Evolutionary conservation across 805 yeast genomes (phyloP).

Genomic region (Wickerhamomyces bisporus): DNA sequence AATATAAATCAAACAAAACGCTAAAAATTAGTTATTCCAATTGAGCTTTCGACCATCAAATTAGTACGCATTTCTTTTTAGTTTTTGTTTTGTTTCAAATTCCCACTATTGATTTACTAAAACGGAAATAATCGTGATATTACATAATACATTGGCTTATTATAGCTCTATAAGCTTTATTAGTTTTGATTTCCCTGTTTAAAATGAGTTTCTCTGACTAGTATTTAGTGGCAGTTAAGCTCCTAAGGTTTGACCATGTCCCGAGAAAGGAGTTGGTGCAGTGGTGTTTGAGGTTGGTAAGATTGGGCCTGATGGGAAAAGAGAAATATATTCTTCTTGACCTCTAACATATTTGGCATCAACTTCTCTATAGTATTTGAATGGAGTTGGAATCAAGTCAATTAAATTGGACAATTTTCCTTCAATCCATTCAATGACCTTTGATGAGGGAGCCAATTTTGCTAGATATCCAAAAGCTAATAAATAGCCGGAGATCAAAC

Average conservation of each 20-base stretch:
- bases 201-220: too few relatives aligned
- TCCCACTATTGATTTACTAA: too few relatives aligned
- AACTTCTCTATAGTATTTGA: slow-evolving; percentile 55
- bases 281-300: slow-evolving; percentile 3
- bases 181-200: too few relatives aligned
- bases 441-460: slow-evolving; percentile 59
- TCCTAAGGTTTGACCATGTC: slow-evolving; percentile 15
- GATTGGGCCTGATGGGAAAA: slow-evolving; percentile 9
- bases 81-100: too few relatives aligned
- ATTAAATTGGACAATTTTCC: slow-evolving; percentile 44
- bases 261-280: slow-evolving; percentile 13
- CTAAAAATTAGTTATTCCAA: too few relatives aligned
- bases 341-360: slow-evolving; percentile 46
- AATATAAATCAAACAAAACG: too few relatives aligned
- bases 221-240: too few relatives aligned
- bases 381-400: slow-evolving; percentile 44
- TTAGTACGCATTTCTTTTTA: too few relatives aligned
- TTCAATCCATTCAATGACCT: slow-evolving; percentile 62
- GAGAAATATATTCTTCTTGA: slow-evolving; percentile 24
- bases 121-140: too few relatives aligned
- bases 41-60: too few relatives aligned
- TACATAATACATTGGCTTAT: too few relatives aligned
- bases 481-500: slow-evolving; percentile 60
- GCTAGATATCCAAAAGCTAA: slow-evolving; percentile 53
- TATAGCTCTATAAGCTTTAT: too few relatives aligned